Percentiles rank a stretch among this genome's conserved stretches.
Conservation (phyloP, 495 filamentous ascomycete genomes). For the Penicillium verhagenii region DNA sequence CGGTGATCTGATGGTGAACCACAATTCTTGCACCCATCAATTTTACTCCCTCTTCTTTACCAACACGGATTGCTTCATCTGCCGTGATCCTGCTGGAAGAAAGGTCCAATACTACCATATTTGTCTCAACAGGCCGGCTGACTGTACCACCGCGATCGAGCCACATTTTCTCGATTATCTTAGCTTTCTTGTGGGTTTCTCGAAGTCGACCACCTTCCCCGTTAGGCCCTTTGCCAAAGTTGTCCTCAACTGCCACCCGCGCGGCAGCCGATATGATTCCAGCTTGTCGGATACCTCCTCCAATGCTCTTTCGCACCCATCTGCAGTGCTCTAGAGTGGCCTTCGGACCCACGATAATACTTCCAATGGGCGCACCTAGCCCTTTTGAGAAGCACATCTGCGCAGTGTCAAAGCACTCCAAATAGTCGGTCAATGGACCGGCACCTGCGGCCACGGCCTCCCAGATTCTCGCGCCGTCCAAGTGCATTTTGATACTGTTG, state of each 20-base stretch:
- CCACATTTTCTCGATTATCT: not conserved
- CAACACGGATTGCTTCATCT: not conserved
- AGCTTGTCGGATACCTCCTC: not conserved
- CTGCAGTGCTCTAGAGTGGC: not conserved
- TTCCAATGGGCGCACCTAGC: not conserved
- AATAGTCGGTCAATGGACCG: not conserved
- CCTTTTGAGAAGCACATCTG: not conserved
- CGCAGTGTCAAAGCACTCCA: not conserved
- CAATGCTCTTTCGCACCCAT: not conserved
- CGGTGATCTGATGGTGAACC: no score
- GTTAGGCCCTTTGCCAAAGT: no score
- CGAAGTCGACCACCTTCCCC: not conserved
- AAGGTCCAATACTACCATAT: not conserved
- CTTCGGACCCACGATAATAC: not conserved
- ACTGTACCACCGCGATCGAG: not conserved
- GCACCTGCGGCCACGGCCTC: constrained; percentile 60
- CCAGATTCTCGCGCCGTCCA: constrained; percentile 86
- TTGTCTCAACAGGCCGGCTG: not conserved
- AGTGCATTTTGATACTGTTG: constrained; percentile 69
- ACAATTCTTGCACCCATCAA: no score
- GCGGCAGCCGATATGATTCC: not conserved
- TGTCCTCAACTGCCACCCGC: not conserved
- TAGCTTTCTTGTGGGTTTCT: not conserved
- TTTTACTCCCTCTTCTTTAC: no score
- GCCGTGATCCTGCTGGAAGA: no score